Base-by-base conservation (phyloP, 305 asterid genomes). In the Andrographis paniculata region DNA sequence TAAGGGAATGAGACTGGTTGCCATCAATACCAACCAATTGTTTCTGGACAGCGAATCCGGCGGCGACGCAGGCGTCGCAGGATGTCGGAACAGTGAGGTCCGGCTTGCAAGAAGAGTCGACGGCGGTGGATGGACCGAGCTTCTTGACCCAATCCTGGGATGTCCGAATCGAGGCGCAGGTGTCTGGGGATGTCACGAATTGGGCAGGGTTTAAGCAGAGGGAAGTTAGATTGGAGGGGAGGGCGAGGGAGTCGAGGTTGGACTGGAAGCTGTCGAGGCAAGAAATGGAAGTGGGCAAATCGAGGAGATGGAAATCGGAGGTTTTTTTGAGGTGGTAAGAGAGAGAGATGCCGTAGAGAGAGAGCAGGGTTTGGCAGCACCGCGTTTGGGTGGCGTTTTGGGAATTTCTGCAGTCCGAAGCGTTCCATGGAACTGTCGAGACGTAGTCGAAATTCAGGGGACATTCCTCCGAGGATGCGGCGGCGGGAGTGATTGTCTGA, bases 291-390 rank as follows among this genome's bases (percentile, higher is more conserved):
- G 95, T 73, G 20, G 75, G 66, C 45, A 84, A 48, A 68, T 81
- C 56, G 23, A 84, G 79, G 10, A 84, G 61, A 0, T 66, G 72
- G 61, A 84, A 87, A 14, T 50, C 49, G 21, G 77, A 68, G 16
- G 95, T 72, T 11, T 68, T 45, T 62, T 81, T 71, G 11, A 87
- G 81, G 44, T 74, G 58, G 52, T 68, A 62, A 0, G 93, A 68
- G 51, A 77, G 48, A 20, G 78, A 80, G 51, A 84, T 58, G 14
- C 82, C 97, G 47, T 35, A 70, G 44, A 84, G 84, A 40, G 94
- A 77, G 63, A 84, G 63, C 5, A 88, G 80, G 66, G 93, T 77
- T 45, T 81, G 94, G 53, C 92, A 81, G 49, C 97, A 84, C 21
- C 67, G 33, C 16, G 42, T 62, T 59, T 22, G 58, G 14, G 36